Percentiles rank a stretch among this genome's conserved stretches.
phyloP scores from a whole-genome alignment of 78 protist genomes.

The Dictyostelium purpureum region DNA sequence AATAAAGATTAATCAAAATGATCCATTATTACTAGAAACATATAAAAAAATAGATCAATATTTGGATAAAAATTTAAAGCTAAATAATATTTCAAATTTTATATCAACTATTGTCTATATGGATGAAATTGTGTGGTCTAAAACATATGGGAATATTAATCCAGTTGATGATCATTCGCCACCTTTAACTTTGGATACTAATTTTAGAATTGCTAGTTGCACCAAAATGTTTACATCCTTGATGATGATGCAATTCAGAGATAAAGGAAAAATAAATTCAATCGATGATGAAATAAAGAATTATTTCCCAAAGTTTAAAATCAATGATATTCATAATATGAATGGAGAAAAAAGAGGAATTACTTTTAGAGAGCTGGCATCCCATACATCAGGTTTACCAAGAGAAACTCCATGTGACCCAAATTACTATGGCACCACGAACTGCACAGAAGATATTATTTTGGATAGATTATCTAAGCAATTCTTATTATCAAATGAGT shows the following conservation, averaged over 20 bases:
- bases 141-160: conserved; percentile 14
- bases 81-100: background rate
- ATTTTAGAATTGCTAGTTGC: conserved; percentile 57
- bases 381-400: conserved; percentile 44
- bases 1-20: background rate
- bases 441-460: conserved; percentile 17
- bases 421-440: background rate
- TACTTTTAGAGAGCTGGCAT: conserved; percentile 58
- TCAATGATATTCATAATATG: background rate
- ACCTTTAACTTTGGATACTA: conserved; percentile 10
- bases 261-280: conserved; percentile 17
- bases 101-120: conserved; percentile 25
- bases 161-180: conserved; percentile 17
- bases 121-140: conserved; percentile 38
- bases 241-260: conserved; percentile 56
- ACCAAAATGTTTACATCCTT: conserved; percentile 46
- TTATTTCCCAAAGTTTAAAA: conserved; percentile 38
- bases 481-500: conserved; percentile 28
- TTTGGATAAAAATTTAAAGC: background rate
- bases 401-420: conserved; percentile 33
- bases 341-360: background rate
- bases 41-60: conserved; percentile 14
- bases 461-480: conserved; percentile 5
- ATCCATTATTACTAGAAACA: background rate
- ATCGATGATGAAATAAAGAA: conserved; percentile 47